Base-by-base conservation (phyloP, 2,329 filamentous ascomycete species). In the Colletotrichum liaoningense region DNA sequence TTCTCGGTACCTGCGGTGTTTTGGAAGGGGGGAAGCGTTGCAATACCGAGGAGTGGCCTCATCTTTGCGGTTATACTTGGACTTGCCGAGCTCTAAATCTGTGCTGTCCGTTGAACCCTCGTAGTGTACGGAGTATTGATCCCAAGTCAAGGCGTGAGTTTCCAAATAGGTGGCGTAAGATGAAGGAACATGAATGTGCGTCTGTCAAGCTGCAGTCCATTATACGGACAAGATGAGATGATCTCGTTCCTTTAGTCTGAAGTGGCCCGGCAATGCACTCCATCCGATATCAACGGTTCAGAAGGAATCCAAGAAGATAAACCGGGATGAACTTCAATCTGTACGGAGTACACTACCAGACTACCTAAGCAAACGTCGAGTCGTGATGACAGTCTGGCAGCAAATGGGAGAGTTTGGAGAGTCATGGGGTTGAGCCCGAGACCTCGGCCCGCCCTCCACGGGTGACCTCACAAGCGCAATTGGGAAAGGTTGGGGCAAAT, bases 371-470 rank as follows among this genome's bases (percentile, higher is more conserved):
- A 65, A 55, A 65, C 26, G 55, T 66, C 55, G 67, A 65, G 54
- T 63, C 66, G 63, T 33, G 57, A 28, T 49, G 38, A 42, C 46
- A 14, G n/a, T 38, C 52, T 42, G 67, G 59, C 42, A 54, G 69
- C 16, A 66, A 42, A n/a, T 28, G 11, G 22, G 22, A 55, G 11
- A 28, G 26, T 19, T 56, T 33, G 33, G n/a, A 67, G 71, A 73
- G 71, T 73, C 71, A 28, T 30, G 66, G 30, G 30, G 30, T 11
- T 56, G 14, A 22, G 33, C 60, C 55, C 62, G 55, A 57, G 49
- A 71, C 71, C 71, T 73, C 71, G 71, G 71, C 52, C 67, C 67
- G 70, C 67, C 22, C 26, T 26, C 65, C 42, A 28, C 66, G 22
- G 42, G 60, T 73, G 67, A 71, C 60, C 60, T 71, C 71, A 73